These are phyloP conservation scores for Camelina hispida DNA, from an alignment of 345 rosid genomes.

Conservation along the genomic window DNA sequence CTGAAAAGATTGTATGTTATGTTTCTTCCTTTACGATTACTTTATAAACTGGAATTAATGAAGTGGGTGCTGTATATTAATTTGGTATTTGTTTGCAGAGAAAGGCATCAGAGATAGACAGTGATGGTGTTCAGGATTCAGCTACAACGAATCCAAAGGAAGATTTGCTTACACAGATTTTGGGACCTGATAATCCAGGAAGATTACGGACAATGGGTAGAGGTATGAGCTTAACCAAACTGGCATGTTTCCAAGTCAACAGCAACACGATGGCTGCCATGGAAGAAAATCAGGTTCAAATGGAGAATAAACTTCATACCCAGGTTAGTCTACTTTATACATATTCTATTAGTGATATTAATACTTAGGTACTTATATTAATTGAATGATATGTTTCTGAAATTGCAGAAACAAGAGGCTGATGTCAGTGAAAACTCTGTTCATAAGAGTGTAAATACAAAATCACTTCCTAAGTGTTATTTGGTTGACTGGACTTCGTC, in stretches of 20 bases:
- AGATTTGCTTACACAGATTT: background rate
- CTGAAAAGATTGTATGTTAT: background rate
- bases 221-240: background rate
- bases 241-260: background rate
- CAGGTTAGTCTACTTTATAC: background rate
- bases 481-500: background rate
- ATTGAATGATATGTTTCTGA: background rate
- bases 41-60: too few relatives aligned
- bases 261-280: background rate
- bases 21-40: background rate
- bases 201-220: background rate
- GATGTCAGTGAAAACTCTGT: background rate
- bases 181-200: conserved; percentile 4
- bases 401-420: background rate
- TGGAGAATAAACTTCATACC: background rate
- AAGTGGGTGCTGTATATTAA: too few relatives aligned
- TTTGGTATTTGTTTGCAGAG: background rate
- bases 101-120: background rate
- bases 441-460: background rate
- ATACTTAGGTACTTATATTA: too few relatives aligned
- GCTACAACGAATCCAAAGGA: conserved; percentile 1
- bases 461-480: conserved; percentile 1
- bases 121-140: background rate
- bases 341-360: too few relatives aligned
- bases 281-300: background rate